phyloP scores from a whole-genome alignment of 805 yeast species.

The Lachancea quebecensis region DNA sequence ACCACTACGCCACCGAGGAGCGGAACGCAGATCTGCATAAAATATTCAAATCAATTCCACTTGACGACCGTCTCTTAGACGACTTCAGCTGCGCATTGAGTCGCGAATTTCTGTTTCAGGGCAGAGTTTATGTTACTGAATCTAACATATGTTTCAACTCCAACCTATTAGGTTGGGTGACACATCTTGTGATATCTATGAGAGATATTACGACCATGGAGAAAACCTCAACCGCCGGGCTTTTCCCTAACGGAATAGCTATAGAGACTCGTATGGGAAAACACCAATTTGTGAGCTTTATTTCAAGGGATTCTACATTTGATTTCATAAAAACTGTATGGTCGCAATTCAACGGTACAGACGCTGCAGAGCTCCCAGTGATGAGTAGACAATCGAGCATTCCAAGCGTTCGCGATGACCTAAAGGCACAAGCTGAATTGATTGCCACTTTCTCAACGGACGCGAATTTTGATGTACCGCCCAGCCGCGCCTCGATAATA shows the following conservation, averaged over 20 bases:
- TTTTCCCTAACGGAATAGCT: conserved; percentile 84
- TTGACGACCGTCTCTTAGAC: conserved; percentile 67
- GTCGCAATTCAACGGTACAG: conserved; percentile 34
- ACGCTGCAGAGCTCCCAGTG: not conserved
- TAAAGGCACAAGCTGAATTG: not conserved
- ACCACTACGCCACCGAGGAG: conserved; percentile 55
- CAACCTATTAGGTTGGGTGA: conserved; percentile 77
- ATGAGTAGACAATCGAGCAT: not conserved
- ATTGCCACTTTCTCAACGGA: not conserved
- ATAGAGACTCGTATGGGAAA: conserved; percentile 58
- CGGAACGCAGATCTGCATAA: conserved; percentile 74
- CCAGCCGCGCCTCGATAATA: conserved; percentile 24
- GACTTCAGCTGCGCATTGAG: conserved; percentile 89
- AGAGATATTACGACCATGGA: conserved; percentile 59
- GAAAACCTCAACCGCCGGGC: conserved; percentile 77
- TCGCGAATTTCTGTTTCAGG: conserved; percentile 80
- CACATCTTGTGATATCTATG: conserved; percentile 65
- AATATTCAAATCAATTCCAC: conserved; percentile 59
- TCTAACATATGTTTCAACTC: conserved; percentile 79
- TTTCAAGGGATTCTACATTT: conserved; percentile 71
- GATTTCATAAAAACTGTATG: conserved; percentile 65
- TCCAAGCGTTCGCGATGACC: not conserved
- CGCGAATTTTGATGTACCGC: conserved; percentile 8
- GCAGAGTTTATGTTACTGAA: conserved; percentile 76
- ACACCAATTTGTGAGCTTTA: conserved; percentile 81